These are phyloP conservation scores for Cyberlindnera sargentensis DNA, from an alignment of 805 yeast genomes.

Conservation along the genomic window DNA sequence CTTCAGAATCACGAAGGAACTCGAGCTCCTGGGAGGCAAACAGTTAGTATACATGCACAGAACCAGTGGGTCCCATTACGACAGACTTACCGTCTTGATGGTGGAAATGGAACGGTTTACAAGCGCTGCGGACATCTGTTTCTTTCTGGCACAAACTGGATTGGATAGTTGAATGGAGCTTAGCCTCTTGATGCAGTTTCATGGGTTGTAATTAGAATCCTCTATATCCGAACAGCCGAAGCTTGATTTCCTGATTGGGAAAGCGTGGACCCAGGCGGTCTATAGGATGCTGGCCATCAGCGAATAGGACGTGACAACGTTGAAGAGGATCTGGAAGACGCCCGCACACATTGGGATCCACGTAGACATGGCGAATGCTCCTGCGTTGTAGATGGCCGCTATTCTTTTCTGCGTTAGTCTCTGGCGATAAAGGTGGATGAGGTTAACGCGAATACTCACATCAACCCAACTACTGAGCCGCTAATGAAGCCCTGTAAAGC, in stretches of 20 bases:
- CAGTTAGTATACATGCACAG: background rate
- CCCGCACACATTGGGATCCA: slow-evolving; percentile 93
- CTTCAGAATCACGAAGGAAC: slow-evolving; percentile 68
- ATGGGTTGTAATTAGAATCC: too few relatives aligned
- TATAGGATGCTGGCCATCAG: slow-evolving; percentile 40
- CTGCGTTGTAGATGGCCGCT: slow-evolving; percentile 71
- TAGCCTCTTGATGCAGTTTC: too few relatives aligned
- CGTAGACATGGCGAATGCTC: slow-evolving; percentile 81
- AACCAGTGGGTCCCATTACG: too few relatives aligned
- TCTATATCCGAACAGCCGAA: background rate
- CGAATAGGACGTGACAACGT: slow-evolving; percentile 61
- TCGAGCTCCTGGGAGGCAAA: slow-evolving; percentile 50
- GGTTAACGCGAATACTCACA: slow-evolving; percentile 27
- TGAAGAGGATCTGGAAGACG: slow-evolving; percentile 56
- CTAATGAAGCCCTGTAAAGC: slow-evolving; percentile 57
- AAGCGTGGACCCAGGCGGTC: background rate
- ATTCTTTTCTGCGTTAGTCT: slow-evolving; percentile 7
- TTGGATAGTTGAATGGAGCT: too few relatives aligned
- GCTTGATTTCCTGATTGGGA: background rate
- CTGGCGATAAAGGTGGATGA: background rate
- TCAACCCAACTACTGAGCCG: slow-evolving; percentile 73
- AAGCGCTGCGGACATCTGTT: slow-evolving; percentile 41
- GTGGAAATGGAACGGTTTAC: slow-evolving; percentile 76
- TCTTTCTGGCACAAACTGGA: background rate
- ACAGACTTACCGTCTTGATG: slow-evolving; percentile 40